Evolutionary conservation across 2,329 filamentous ascomycete species (phyloP), one percentile per base, ranked within the genome.

Genomic region (Nemania abortiva): DNA sequence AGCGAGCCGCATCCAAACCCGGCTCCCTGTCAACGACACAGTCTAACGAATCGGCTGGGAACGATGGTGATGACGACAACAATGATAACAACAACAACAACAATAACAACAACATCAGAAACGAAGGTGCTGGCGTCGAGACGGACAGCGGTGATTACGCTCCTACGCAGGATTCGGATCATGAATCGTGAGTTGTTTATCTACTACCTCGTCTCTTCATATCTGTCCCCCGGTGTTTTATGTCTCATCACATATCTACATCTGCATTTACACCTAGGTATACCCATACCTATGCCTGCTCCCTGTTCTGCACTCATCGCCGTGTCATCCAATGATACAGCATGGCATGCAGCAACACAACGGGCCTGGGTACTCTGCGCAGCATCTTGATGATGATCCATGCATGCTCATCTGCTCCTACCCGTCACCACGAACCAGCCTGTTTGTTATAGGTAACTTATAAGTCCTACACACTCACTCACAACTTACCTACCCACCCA

Each of bases 151-250:
- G 53, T 15, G 68, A 70, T 53, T 70, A 81, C 68, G 78, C 75
- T 20, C 79, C 78, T 31, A 79, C 79, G 31, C 79, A 77, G 54
- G 77, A 81, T 66, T 80, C 78, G 13, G 81, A 81, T 63, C 74
- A 73, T 11, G 80, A 82, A 52, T 71, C 63, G 71, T 76, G 76
- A 79, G 71, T 77, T 54, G 13, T 68, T 63, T 15, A 63, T 65
- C 64, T 63, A 24, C 15, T 31, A 3, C 39, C 7, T 18, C 10
- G n/a, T n/a, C 45, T 52, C 18, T 29, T 29, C 24, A 20, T 13
- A 47, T 31, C 22, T 49, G 22, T 13, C 37, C 18, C 18, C 22
- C 22, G 13, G 20, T 29, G n/a, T 24, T 5, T 52, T n/a, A 27
- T 52, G 10, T 29, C 4, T 13, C 9, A 10, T 52, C 24, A 27